Evolutionary conservation across 2,329 filamentous ascomycete species (phyloP).

Genomic region (Arthrobotrys sinensis): DNA sequence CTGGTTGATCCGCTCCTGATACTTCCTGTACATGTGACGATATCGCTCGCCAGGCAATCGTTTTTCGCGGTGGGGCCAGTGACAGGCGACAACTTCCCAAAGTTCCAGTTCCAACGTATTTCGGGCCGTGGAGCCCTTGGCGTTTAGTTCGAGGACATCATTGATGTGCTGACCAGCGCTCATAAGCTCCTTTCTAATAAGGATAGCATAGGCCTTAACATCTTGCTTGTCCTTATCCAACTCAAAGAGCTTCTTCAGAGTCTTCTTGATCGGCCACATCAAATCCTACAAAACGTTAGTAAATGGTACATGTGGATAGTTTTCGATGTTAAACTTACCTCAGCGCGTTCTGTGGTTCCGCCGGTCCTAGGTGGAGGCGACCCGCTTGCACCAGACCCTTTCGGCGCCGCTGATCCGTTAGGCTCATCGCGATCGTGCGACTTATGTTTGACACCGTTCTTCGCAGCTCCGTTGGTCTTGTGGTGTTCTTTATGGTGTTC

Average conservation of each 20-base stretch:
- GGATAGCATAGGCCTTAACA: constrained; percentile 34
- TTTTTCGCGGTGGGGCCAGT: constrained; percentile 56
- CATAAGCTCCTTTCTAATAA: constrained; percentile 59
- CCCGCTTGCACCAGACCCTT: constrained; percentile 28
- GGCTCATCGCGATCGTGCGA: constrained; percentile 44
- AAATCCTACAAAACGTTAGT: constrained; percentile 48
- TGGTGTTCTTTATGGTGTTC: constrained; percentile 44
- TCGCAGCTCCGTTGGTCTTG: constrained; percentile 43
- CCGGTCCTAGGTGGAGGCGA: constrained; percentile 39
- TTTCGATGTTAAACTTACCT: constrained; percentile 39
- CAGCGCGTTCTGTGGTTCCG: constrained; percentile 45
- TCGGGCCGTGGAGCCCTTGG: constrained; percentile 28
- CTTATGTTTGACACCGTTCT: constrained; percentile 54
- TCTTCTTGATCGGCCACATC: constrained; percentile 45
- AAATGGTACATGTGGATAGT: neutral
- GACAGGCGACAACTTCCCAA: constrained; percentile 55
- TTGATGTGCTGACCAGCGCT: constrained; percentile 44
- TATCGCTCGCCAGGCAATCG: constrained; percentile 46
- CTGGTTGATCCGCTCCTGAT: constrained; percentile 43
- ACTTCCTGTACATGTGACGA: constrained; percentile 47
- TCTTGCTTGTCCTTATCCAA: constrained; percentile 46
- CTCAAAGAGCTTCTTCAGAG: constrained; percentile 43
- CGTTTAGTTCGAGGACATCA: constrained; percentile 47
- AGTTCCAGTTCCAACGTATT: constrained; percentile 47
- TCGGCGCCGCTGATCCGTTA: constrained; percentile 35